Percentiles rank a stretch among this genome's conserved stretches.
phyloP scores from a whole-genome alignment of 495 filamentous ascomycete genomes.

The Hypoxylon intermedium region DNA sequence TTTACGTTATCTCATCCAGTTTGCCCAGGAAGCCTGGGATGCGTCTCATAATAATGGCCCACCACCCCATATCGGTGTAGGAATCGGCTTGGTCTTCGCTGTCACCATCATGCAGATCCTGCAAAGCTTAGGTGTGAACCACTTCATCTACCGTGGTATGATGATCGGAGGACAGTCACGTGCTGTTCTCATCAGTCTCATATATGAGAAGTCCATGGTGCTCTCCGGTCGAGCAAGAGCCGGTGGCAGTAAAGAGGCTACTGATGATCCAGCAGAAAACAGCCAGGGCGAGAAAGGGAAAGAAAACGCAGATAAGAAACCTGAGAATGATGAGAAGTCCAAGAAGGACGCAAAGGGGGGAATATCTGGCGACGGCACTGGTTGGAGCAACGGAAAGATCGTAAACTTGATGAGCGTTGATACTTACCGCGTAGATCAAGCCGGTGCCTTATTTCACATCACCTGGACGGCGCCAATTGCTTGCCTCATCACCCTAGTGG shows the following conservation, averaged over 20 bases:
- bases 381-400: conserved; percentile 91
- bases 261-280: conserved; percentile 23
- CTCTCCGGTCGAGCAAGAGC: conserved; percentile 81
- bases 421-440: conserved; percentile 86
- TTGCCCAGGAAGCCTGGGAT: conserved; percentile 77
- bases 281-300: conserved; percentile 44
- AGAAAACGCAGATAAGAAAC: conserved; percentile 46
- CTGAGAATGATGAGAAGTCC: conserved; percentile 39
- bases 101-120: conserved; percentile 77
- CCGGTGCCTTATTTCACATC: conserved; percentile 86
- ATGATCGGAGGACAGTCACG: conserved; percentile 79
- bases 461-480: conserved; percentile 84
- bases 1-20: conserved; percentile 77
- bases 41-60: conserved; percentile 58
- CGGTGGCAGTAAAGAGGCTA: conserved; percentile 60
- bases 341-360: conserved; percentile 49
- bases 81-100: conserved; percentile 77
- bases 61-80: conserved; percentile 67
- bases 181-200: conserved; percentile 73
- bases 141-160: conserved; percentile 84
- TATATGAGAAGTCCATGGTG: conserved; percentile 84
- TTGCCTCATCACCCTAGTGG: conserved; percentile 75
- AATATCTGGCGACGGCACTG: conserved; percentile 70
- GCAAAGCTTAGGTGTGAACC: conserved; percentile 75
- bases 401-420: conserved; percentile 93